These are phyloP conservation scores for Aspergillus hiratsukae DNA, from an alignment of 2,329 filamentous ascomycete species.

Conservation along the genomic window DNA sequence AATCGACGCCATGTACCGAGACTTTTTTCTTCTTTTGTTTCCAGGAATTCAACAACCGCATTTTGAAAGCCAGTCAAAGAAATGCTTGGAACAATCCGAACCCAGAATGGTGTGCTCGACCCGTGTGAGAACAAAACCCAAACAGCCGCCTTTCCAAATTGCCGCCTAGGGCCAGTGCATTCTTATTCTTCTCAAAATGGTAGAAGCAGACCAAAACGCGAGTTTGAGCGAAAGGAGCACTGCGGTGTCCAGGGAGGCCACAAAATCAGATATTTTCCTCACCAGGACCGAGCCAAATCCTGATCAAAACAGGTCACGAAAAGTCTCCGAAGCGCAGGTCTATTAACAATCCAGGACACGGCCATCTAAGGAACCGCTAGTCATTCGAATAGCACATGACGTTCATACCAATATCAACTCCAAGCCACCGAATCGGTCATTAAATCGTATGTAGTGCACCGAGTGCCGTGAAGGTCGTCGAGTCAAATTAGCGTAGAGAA, in stretches of 20 bases:
- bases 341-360: conserved; percentile 14
- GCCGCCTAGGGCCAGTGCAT: neutral
- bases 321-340: conserved; percentile 3
- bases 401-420: conserved; percentile 23
- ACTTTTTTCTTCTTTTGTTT: neutral
- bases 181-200: neutral
- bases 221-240: neutral
- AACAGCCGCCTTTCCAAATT: neutral
- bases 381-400: conserved; percentile 7
- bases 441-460: conserved; percentile 24
- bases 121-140: neutral
- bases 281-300: conserved; percentile 4
- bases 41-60: neutral
- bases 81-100: neutral
- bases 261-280: neutral
- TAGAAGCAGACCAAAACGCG: neutral
- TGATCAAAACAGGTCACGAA: conserved; percentile 19
- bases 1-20: neutral
- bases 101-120: neutral
- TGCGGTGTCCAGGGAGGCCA: neutral
- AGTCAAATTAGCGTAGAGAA: conserved; percentile 24
- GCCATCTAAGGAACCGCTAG: conserved; percentile 9
- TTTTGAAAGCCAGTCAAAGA: neutral
- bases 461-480: conserved; percentile 26
- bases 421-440: conserved; percentile 27